Evolutionary conservation across 1,284 basidiomycete species (phyloP), one percentile per base, ranked within the genome.

Genomic region (Heterobasidion occidentale): DNA sequence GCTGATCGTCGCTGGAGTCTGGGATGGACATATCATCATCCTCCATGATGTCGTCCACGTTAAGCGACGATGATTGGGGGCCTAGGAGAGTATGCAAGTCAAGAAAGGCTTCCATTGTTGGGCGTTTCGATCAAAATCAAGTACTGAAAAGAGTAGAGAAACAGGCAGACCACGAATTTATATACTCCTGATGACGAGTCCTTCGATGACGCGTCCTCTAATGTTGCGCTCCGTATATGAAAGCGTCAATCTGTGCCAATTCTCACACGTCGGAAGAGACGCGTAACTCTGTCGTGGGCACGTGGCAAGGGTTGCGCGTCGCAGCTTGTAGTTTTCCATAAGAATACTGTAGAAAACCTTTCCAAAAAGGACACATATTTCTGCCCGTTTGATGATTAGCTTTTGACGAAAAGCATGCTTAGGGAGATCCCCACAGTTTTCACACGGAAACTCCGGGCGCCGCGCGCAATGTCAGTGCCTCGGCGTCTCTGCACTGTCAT

Each of bases 1-100:
- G 69, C 65, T 2, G 67, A 65, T 70, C 71, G 46, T 60, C 56
- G 44, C 77, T 73, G 3, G 77, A 74, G 57, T 77, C 79, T 11
- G 71, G 68, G 47, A 75, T 61, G 11, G 78, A 79, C 44, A 80
- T 63, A 46, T 75, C 77, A 57, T 81, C 78, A 56, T 81, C 78
- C 42, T 81, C 78, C 77, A 81, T 80, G 51, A 27, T 64, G 56
- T 50, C 36, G 54, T 47, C 34, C 34, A 46, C 46, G 52, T 12
- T 38, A 54, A 19, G 46, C 20, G 48, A 46, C 38, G 47, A 47
- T 48, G 59, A 47, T 57, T 53, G 54, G 46, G 50, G 42, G 34
- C 20, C 51, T 51, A 46, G 54, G 44, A 36, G 33, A 58, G 52
- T 48, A 48, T 54, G 38, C 38, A 36, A 12, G 55, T 48, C 46